phyloP scores from a whole-genome alignment of 78 protist genomes.

The slime mould (Dictyostelium discoideum) region DNA sequence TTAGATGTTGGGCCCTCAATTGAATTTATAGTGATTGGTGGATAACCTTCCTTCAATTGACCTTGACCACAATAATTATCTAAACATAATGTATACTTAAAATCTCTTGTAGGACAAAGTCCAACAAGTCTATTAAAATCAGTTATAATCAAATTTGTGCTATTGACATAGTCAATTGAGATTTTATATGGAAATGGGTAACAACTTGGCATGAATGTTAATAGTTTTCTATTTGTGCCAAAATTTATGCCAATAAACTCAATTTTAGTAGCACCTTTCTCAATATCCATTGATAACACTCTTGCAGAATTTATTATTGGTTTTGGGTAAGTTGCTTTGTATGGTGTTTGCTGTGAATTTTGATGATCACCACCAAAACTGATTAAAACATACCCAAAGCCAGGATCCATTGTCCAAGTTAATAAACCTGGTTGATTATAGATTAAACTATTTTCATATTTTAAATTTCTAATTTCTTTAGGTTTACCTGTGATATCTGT shows the following conservation, averaged over 20 bases:
- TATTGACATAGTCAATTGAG: background rate
- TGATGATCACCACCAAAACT: background rate
- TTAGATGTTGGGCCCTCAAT: background rate
- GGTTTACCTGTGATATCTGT: background rate
- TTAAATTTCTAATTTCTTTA: background rate
- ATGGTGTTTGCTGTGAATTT: background rate
- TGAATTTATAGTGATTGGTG: background rate
- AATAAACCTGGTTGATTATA: background rate
- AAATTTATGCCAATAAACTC: background rate
- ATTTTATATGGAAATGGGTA: slow-evolving; percentile 8
- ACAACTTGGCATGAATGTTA: slow-evolving; percentile 2
- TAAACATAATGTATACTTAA: background rate
- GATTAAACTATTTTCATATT: background rate
- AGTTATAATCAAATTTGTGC: background rate
- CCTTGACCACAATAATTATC: background rate
- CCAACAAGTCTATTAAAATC: background rate
- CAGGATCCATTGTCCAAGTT: background rate
- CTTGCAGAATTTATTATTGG: background rate
- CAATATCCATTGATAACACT: background rate
- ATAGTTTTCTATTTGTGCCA: background rate
- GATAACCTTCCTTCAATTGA: background rate
- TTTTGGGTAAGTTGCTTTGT: background rate
- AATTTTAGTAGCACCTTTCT: background rate
- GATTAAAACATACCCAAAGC: background rate
- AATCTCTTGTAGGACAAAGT: slow-evolving; percentile 1